Conservation (phyloP, 1,139 yeast genomes). For the Magnusiomyces sp. region DNA sequence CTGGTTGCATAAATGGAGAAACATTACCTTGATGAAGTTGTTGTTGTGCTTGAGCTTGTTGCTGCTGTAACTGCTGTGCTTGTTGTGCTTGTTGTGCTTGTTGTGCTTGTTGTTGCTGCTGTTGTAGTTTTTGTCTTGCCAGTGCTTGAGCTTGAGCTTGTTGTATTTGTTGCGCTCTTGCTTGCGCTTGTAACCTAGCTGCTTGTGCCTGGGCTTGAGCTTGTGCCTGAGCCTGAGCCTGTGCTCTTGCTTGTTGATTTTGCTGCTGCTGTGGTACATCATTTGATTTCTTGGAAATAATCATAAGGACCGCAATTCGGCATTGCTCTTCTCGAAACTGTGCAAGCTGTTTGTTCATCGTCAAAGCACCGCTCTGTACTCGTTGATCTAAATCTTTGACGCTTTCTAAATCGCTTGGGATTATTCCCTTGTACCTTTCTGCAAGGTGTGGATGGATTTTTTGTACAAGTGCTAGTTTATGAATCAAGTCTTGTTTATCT, state of each 20-base stretch:
- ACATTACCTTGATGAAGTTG: not conserved
- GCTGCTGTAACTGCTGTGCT: slow-evolving; percentile 1
- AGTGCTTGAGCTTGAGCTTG: slow-evolving; percentile 1
- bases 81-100: slow-evolving; percentile 5
- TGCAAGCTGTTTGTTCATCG: no score
- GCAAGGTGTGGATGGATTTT: not conserved
- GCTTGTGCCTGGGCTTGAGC: not conserved
- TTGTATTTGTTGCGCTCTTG: slow-evolving; percentile 1
- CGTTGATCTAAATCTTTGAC: no score
- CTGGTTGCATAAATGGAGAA: slow-evolving; percentile 4
- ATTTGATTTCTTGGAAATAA: not conserved
- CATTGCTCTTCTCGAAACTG: no score
- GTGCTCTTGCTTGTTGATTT: not conserved
- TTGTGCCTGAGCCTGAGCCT: not conserved
- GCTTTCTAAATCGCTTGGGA: no score
- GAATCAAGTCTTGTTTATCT: not conserved
- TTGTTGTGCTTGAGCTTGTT: slow-evolving; percentile 1
- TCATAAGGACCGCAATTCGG: no score
- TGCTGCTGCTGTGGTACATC: not conserved
- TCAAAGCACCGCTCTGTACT: no score
- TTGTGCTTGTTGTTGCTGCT: slow-evolving; percentile 1
- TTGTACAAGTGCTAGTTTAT: not conserved
- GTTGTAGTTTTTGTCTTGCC: not conserved
- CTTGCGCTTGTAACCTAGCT: not conserved
- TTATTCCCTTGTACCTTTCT: not conserved